phyloP scores from a whole-genome alignment of 768 basidiomycete species.

The Lentinula sp. region DNA sequence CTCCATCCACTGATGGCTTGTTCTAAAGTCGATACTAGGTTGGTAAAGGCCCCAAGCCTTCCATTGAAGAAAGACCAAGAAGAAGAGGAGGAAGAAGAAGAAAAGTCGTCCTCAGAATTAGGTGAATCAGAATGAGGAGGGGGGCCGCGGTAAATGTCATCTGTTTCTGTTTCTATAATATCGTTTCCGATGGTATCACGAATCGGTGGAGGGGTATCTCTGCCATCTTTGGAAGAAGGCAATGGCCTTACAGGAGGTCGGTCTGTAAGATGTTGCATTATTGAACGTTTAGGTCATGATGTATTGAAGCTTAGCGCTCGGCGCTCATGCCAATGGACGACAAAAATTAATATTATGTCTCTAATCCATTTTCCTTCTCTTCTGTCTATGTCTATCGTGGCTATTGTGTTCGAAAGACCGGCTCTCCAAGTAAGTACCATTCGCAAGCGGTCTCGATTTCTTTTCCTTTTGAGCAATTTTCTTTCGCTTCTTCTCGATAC shows the following conservation, averaged over 20 bases:
- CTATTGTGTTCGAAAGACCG: background rate
- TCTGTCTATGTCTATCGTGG: background rate
- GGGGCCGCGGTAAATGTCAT: conserved; percentile 5
- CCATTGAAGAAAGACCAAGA: conserved; percentile 27
- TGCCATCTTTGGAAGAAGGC: background rate
- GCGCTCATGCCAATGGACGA: background rate
- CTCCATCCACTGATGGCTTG: conserved; percentile 46
- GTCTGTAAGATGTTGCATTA: background rate
- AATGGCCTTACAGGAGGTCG: background rate
- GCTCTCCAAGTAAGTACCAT: background rate
- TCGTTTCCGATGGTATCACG: background rate
- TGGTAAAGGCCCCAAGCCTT: conserved; percentile 24
- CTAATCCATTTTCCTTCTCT: background rate
- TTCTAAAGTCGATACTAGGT: conserved; percentile 29
- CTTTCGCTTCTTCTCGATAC: conserved; percentile 83
- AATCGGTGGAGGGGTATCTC: background rate
- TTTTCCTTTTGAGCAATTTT: conserved; percentile 89
- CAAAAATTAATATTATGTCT: background rate
- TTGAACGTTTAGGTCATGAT: background rate
- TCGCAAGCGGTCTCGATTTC: conserved; percentile 61
- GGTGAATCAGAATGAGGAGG: conserved; percentile 4
- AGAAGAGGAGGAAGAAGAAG: conserved; percentile 23
- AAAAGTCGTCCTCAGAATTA: conserved; percentile 14
- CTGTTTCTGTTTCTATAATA: background rate
- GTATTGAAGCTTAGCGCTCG: background rate